Evolutionary conservation across 495 filamentous ascomycete species (phyloP), one percentile per base, ranked within the genome.

Genomic region (Penicillium taxi): DNA sequence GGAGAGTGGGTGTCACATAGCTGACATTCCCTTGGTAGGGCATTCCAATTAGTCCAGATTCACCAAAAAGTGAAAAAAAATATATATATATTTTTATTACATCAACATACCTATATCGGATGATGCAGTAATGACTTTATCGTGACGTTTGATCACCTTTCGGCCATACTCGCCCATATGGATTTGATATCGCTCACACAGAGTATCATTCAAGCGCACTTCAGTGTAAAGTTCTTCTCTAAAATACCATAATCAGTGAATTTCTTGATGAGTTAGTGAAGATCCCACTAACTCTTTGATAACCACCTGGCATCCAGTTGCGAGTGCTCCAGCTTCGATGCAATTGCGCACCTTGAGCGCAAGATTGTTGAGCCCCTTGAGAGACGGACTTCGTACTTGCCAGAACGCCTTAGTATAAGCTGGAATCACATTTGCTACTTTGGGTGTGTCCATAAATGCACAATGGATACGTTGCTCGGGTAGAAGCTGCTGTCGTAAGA

Each of bases 401-500:
- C 68, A 78, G 11, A 65, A 64, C 0, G 68, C 71, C 21, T 65
- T 70, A 2, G 76, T 68, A 35, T 72, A 69, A 0, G 65, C 67
- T 13, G 78, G 77, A 27, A 82, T 79, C 31, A 82, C 63, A 46
- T 84, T 82, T 6, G 77, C 67, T 4, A 73, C 67, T 13, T 67
- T 60, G 0, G 79, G 79, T 0, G 74, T 75, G 35, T 78, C 62
- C 4, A 70, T 67, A 28, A 83, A 81, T 21, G 71, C 61, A 17
- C 70, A 63, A 35, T 78, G 70, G 11, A 82, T 72, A 1, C 78
- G 61, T 40, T 82, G 72, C 15, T 70, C 66, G 0, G 77, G 74
- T 58, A 74, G 66, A 4, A 75, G 70, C 53, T 82, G 78, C 48
- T 82, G 78, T 4, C 80, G 69, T 2, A 83, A 63, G 1, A 75